A percentile compares a stretch with the other conserved stretches of the same genome.
These are phyloP conservation scores for Cryptococcus sp. DNA, from an alignment of 1,284 basidiomycete species.

Conservation along the genomic window DNA sequence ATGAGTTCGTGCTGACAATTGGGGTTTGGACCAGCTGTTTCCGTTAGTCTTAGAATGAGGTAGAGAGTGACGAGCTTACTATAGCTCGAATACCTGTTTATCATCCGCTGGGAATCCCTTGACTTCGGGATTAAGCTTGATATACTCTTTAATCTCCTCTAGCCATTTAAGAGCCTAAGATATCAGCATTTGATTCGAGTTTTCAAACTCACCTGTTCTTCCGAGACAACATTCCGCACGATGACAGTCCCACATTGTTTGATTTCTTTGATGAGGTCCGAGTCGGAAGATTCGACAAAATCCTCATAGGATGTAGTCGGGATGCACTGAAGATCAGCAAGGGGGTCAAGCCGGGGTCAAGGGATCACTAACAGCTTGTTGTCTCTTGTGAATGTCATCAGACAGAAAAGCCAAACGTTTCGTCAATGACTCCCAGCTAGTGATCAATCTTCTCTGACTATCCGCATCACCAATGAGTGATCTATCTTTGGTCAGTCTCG, in stretches of 20 bases:
- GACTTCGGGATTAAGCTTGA: constrained; percentile 51
- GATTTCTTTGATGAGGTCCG: constrained; percentile 50
- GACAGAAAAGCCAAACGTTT: constrained; percentile 52
- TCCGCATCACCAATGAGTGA: constrained; percentile 34
- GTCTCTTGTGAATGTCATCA: constrained; percentile 52
- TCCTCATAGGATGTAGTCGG: constrained; percentile 56
- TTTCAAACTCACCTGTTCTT: constrained; percentile 46
- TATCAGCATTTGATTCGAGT: background rate
- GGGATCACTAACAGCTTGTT: constrained; percentile 30
- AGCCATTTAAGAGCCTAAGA: constrained; percentile 58
- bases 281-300: constrained; percentile 50
- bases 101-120: constrained; percentile 63
- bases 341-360: background rate
- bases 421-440: constrained; percentile 59
- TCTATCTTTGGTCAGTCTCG: constrained; percentile 1
- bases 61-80: constrained; percentile 34
- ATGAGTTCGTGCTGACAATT: constrained; percentile 66
- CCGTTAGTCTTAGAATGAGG: background rate
- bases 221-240: constrained; percentile 58
- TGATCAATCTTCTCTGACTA: constrained; percentile 52
- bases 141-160: constrained; percentile 56
- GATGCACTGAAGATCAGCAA: constrained; percentile 51
- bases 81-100: constrained; percentile 68
- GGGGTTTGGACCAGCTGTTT: constrained; percentile 55
- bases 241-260: constrained; percentile 59